Conservation (phyloP, 1,284 basidiomycete species). For the Somion occarium region DNA sequence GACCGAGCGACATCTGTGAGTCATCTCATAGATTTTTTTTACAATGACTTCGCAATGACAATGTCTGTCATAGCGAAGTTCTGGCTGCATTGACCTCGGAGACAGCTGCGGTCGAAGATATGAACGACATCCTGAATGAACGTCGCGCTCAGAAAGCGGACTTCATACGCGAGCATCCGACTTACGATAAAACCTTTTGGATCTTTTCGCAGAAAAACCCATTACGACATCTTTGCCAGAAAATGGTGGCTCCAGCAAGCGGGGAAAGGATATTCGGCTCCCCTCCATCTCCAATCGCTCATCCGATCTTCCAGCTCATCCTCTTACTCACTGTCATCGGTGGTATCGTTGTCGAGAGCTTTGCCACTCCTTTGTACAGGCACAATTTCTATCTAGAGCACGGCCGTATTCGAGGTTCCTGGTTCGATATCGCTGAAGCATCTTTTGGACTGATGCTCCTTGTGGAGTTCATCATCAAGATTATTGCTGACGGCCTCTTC, state of each 20-base stretch:
- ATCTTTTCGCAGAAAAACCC: slow-evolving; percentile 80
- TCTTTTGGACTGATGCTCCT: slow-evolving; percentile 76
- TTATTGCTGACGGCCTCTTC: slow-evolving; percentile 88
- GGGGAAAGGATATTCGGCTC: slow-evolving; percentile 84
- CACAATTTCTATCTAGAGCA: slow-evolving; percentile 64
- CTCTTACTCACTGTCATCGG: slow-evolving; percentile 79
- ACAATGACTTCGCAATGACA: not conserved
- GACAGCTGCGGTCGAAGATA: slow-evolving; percentile 41
- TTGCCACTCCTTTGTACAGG: slow-evolving; percentile 87
- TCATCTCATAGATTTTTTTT: not conserved
- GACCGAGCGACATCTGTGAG: slow-evolving; percentile 66
- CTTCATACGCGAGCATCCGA: slow-evolving; percentile 87
- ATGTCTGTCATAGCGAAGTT: slow-evolving; percentile 47
- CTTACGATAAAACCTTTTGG: slow-evolving; percentile 91
- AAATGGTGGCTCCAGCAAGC: slow-evolving; percentile 76
- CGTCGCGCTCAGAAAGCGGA: slow-evolving; percentile 80
- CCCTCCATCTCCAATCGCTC: slow-evolving; percentile 60
- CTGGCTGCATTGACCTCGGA: slow-evolving; percentile 58
- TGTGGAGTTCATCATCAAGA: slow-evolving; percentile 86
- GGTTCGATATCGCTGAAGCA: slow-evolving; percentile 87
- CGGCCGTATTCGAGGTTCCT: slow-evolving; percentile 64
- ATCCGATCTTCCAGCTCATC: slow-evolving; percentile 72
- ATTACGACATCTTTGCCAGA: slow-evolving; percentile 79
- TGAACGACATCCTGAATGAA: slow-evolving; percentile 65
- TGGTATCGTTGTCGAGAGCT: slow-evolving; percentile 79